These are phyloP conservation scores for Endocladia muricata DNA, from an alignment of 31 red algal genomes.

Conservation along the genomic window DNA sequence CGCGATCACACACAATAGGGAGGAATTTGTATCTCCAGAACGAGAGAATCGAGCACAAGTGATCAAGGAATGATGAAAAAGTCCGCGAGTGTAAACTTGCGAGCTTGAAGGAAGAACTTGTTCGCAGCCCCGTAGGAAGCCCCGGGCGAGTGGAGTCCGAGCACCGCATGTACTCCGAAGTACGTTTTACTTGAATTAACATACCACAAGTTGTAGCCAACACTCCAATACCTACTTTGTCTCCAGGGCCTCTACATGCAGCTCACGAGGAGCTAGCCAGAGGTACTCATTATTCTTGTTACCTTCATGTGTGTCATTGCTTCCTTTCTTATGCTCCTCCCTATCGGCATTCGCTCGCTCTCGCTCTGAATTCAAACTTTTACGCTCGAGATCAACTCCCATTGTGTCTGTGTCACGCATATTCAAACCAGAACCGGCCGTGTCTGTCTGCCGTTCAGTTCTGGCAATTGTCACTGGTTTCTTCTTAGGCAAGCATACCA, in stretches of 20 bases:
- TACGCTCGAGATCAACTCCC: conserved; percentile 5
- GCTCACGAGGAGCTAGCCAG: neutral
- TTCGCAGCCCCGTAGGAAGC: neutral
- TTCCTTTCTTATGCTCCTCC: neutral
- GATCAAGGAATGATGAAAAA: neutral
- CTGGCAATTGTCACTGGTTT: neutral
- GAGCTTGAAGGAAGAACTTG: neutral
- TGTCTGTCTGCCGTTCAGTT: neutral
- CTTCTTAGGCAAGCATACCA: neutral
- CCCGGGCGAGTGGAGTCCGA: neutral
- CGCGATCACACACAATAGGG: neutral
- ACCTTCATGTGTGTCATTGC: neutral
- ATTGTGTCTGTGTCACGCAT: conserved; percentile 2
- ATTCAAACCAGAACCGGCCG: neutral
- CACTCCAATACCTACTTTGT: neutral
- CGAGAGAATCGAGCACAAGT: neutral
- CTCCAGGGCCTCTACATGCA: neutral
- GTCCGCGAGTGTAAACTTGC: neutral
- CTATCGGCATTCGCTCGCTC: neutral
- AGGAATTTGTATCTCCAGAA: neutral
- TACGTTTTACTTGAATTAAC: neutral
- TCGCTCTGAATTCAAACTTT: neutral
- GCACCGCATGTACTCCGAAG: neutral
- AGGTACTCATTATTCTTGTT: neutral
- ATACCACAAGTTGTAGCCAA: neutral